Conservation (phyloP, 2,329 filamentous ascomycete species). For the Aspergillus sp. region DNA sequence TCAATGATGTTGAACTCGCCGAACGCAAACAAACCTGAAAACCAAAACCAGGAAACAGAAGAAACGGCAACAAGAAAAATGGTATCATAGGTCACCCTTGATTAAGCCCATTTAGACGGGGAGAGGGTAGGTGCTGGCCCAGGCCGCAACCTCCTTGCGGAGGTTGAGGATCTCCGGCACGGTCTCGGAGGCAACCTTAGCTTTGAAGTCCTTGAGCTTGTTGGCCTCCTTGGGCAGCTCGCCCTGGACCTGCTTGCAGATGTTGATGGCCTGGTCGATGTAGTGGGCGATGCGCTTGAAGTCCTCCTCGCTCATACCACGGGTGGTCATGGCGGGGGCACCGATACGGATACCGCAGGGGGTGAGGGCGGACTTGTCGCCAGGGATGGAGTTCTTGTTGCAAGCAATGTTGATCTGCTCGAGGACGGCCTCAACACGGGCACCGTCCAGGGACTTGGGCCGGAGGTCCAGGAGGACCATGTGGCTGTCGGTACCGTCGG, state of each 20-base stretch:
- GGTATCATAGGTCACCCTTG: conserved; percentile 16
- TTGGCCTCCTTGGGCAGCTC: conserved; percentile 92
- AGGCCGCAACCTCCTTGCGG: conserved; percentile 83
- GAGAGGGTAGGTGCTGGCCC: conserved; percentile 89
- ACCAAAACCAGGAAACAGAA: conserved; percentile 1
- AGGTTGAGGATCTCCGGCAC: conserved; percentile 78
- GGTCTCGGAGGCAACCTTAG: conserved; percentile 76
- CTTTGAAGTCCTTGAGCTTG: conserved; percentile 99
- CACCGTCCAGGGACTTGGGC: conserved; percentile 81
- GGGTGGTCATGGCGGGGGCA: conserved; percentile 93
- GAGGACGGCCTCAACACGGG: conserved; percentile 89
- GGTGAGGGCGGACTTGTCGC: conserved; percentile 94
- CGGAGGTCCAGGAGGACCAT: conserved; percentile 91
- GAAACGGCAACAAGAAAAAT: conserved; percentile 9
- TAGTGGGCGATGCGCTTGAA: conserved; percentile 87
- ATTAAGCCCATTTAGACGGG: conserved; percentile 49
- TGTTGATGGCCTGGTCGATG: conserved; percentile 84
- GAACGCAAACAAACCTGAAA: conserved; percentile 6
- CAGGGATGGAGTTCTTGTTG: conserved; percentile 99
- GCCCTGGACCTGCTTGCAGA: conserved; percentile 83
- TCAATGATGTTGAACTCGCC: conserved; percentile 38
- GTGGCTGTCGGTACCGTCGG: conserved; percentile 95
- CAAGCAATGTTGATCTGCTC: conserved; percentile 98
- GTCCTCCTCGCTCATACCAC: conserved; percentile 88
- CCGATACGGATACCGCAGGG: conserved; percentile 94